phyloP scores from a whole-genome alignment of 2,329 filamentous ascomycete species.

The Sclerotinia spermophila region DNA sequence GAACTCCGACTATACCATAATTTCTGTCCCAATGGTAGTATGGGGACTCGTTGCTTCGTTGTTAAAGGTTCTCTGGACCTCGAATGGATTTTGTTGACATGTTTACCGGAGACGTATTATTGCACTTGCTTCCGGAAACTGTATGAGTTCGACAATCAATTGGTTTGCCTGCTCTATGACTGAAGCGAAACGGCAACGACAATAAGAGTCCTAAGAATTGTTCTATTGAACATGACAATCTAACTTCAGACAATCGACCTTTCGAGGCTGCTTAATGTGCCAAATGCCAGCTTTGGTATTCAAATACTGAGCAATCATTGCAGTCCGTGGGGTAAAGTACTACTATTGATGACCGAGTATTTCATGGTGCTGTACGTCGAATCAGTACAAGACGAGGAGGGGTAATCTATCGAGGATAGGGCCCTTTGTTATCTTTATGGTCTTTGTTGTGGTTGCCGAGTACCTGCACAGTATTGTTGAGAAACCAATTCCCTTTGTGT shows the following conservation, averaged over 20 bases:
- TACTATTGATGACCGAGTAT: background rate
- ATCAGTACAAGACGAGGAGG: background rate
- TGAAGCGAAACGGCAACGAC: background rate
- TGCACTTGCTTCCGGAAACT: no score
- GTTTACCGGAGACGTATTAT: no score
- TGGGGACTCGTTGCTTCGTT: no score
- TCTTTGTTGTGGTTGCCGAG: background rate
- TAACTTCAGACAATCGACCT: background rate
- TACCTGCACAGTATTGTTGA: background rate
- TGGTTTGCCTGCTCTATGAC: no score
- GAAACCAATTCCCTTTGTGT: background rate
- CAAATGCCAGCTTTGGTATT: background rate
- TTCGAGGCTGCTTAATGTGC: background rate
- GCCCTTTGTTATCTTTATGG: background rate
- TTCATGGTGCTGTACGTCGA: background rate
- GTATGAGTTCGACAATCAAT: no score
- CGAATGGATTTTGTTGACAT: no score
- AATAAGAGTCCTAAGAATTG: background rate
- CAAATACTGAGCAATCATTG: background rate
- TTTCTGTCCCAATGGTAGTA: no score
- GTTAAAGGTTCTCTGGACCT: no score
- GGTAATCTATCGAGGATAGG: background rate
- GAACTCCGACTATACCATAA: no score
- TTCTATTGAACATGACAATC: background rate
- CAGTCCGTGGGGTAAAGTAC: background rate